A percentile compares a stretch with the other conserved stretches of the same genome.
Conservation (phyloP, 441 rosid species). For the Populus trichocarpa region DNA sequence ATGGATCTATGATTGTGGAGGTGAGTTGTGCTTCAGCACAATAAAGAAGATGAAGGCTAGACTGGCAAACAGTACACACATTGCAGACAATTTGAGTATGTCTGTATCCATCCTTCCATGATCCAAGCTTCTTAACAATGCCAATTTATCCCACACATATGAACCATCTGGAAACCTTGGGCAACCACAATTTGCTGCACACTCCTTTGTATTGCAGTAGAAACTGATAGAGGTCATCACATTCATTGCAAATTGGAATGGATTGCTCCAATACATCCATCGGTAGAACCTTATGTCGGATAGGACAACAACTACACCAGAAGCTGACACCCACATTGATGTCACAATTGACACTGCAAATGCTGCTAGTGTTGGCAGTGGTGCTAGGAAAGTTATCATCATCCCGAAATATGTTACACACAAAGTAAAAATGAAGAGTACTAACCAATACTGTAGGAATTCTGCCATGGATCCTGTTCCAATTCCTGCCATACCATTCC, state of each 20-base stretch:
- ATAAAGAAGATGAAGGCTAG: slow-evolving; percentile 28
- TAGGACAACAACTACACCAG: slow-evolving; percentile 27
- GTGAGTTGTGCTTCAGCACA: slow-evolving; percentile 29
- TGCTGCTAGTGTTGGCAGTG: slow-evolving; percentile 32
- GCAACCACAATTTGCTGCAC: slow-evolving; percentile 27
- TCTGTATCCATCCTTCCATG: slow-evolving; percentile 20
- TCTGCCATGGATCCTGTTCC: slow-evolving; percentile 23
- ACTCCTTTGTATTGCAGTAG: slow-evolving; percentile 24
- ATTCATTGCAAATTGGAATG: slow-evolving; percentile 27
- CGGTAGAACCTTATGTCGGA: slow-evolving; percentile 26
- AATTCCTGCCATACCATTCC: slow-evolving; percentile 27
- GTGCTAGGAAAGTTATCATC: slow-evolving; percentile 43
- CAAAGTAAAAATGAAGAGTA: slow-evolving; percentile 25
- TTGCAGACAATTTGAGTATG: slow-evolving; percentile 22
- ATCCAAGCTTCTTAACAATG: slow-evolving; percentile 23
- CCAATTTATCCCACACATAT: slow-evolving; percentile 25
- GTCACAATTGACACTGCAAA: slow-evolving; percentile 29
- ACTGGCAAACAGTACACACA: slow-evolving; percentile 25
- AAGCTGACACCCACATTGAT: slow-evolving; percentile 28
- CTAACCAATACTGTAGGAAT: slow-evolving; percentile 25
- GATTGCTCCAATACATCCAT: slow-evolving; percentile 36
- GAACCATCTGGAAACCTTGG: slow-evolving; percentile 24
- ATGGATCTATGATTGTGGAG: slow-evolving; percentile 4
- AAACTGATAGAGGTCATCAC: slow-evolving; percentile 26
- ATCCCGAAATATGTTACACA: slow-evolving; percentile 31